Conservation (phyloP, 371 early-diverging fungal genomes). For the Actinomortierella wolfii region DNA sequence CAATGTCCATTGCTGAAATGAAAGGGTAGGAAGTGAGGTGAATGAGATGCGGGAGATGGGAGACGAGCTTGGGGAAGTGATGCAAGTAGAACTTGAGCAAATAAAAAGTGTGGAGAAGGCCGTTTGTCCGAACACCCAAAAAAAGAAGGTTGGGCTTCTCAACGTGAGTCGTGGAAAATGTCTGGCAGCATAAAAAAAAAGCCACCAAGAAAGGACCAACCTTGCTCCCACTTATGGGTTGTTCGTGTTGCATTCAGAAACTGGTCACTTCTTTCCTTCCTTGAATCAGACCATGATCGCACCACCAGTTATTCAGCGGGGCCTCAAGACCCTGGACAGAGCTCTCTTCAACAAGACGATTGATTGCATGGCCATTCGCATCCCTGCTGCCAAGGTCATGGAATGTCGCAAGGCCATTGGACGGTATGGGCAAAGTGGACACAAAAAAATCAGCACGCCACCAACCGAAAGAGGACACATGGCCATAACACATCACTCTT, state of each 20-base stretch:
- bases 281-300: conserved; percentile 25
- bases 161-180: too few species aligned
- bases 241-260: background rate
- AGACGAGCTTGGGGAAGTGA: background rate
- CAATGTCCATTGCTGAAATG: conserved; percentile 33
- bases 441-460: background rate
- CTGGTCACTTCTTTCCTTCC: background rate
- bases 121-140: background rate
- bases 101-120: background rate
- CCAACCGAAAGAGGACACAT: background rate
- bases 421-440: conserved; percentile 37
- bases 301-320: conserved; percentile 50
- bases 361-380: conserved; percentile 63
- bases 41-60: background rate
- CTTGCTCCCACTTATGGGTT: too few species aligned
- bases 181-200: background rate
- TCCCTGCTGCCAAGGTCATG: conserved; percentile 66
- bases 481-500: too few species aligned
- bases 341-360: conserved; percentile 63
- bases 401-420: conserved; percentile 55
- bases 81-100: too few species aligned
- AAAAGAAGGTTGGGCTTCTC: too few species aligned
- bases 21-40: background rate
- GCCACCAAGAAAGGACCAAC: too few species aligned
- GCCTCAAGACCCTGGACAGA: conserved; percentile 62